Conservation (phyloP, 148 eudicot species). For the Bassia scoparia region DNA sequence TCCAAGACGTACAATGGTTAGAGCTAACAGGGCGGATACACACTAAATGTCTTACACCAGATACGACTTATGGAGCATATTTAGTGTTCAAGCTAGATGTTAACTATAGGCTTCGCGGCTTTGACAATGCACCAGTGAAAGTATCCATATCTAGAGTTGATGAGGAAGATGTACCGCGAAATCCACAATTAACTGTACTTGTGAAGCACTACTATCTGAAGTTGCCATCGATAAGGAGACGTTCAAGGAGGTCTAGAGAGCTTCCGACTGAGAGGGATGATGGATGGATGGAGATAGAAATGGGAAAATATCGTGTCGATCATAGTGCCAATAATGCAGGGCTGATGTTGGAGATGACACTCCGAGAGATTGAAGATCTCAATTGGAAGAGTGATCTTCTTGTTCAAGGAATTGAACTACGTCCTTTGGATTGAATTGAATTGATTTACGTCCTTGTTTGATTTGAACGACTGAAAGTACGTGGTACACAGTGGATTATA, state of each 20-base stretch:
- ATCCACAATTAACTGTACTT: background rate
- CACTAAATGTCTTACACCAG: conserved; percentile 8
- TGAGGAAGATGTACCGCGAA: background rate
- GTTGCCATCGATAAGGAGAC: background rate
- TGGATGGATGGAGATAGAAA: conserved; percentile 28
- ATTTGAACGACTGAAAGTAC: too few species aligned
- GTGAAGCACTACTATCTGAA: background rate
- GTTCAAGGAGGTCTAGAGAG: background rate
- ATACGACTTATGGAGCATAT: conserved; percentile 19
- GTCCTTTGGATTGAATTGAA: conserved; percentile 10
- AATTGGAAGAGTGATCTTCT: background rate
- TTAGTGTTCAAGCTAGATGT: conserved; percentile 7
- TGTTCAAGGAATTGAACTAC: conserved; percentile 15
- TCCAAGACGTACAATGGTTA: background rate
- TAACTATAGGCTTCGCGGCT: background rate
- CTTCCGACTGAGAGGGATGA: background rate
- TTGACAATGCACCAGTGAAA: background rate
- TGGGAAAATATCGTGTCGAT: conserved; percentile 15
- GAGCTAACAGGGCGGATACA: conserved; percentile 18
- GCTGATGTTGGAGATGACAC: background rate
- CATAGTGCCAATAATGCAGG: background rate
- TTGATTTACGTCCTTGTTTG: too few species aligned
- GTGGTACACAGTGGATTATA: too few species aligned
- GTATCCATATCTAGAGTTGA: background rate
- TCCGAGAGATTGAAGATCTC: background rate